Conservation (phyloP, 352 stramenopile genomes). For the Blastocystis sp. region DNA sequence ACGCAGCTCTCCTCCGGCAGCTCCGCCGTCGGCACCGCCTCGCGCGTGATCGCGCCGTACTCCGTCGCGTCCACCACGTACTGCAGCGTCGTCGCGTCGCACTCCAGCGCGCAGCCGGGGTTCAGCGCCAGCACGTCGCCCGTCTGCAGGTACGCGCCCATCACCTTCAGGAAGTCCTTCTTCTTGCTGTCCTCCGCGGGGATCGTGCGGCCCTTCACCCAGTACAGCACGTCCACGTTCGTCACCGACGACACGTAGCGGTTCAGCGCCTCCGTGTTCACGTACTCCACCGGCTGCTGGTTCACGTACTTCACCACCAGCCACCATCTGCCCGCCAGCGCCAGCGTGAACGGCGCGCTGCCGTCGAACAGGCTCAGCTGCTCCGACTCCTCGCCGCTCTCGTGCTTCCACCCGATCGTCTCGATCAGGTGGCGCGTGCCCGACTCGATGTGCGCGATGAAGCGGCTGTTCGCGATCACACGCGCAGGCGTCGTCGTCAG, state of each 20-base stretch:
- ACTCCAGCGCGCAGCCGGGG: background rate
- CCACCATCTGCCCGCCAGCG: constrained; percentile 34
- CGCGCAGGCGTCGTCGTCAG: background rate
- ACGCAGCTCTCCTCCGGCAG: constrained; percentile 34
- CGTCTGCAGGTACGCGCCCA: constrained; percentile 25
- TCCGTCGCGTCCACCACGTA: too few species aligned
- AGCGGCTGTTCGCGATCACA: constrained; percentile 36
- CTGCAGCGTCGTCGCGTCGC: background rate
- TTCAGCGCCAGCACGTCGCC: constrained; percentile 38
- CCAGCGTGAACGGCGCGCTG: constrained; percentile 22
- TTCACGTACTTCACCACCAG: constrained; percentile 51
- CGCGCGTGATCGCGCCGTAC: background rate
- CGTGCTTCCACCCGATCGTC: constrained; percentile 18
- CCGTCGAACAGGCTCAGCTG: constrained; percentile 8
- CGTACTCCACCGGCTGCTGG: constrained; percentile 13
- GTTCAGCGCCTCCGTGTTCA: background rate
- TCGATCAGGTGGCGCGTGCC: background rate
- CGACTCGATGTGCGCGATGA: constrained; percentile 3
- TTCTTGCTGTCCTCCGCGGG: constrained; percentile 6
- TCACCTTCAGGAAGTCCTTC: constrained; percentile 24
- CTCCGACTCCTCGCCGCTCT: background rate
- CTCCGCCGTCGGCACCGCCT: background rate
- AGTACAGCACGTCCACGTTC: constrained; percentile 50
- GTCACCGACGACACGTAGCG: constrained; percentile 31
- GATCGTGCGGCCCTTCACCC: constrained; percentile 14